Evolutionary conservation across 192 early-diverging fungal genomes (phyloP), one percentile per base, ranked within the genome.

Genomic region (Entophlyctis luteolus): DNA sequence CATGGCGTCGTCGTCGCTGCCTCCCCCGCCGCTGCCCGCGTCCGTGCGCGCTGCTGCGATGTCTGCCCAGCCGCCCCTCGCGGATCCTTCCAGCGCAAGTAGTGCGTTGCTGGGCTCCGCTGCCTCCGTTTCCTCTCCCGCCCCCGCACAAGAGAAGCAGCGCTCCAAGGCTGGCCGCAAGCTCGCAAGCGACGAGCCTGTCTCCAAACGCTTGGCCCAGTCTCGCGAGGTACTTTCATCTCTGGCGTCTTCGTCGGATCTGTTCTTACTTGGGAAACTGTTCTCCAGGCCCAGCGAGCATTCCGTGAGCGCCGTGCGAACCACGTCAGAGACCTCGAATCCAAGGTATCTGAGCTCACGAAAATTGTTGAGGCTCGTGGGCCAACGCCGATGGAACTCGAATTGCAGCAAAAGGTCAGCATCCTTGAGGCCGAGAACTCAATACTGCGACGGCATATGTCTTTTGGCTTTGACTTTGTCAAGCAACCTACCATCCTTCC

Each of bases 161-260:
- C 54, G 54, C 42, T 27, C 42, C 22, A 63, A 63, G 60, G 47
- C 60, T 2, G 60, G 60, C 18, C 28, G 79, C 20, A 81, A 81
- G 65, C 72, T 79, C 5, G 72, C 72, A 18, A 70, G 54, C 1
- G 70, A 60, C 23, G 72, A 73, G 50, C 79, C 79, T 3, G 46
- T 74, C 3, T 76, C 79, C 63, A 81, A 81, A 60, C 55, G 75
- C 2, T 73, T 78, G 3, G 79, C 79, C 18, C 79, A 81, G 67
- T 75, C 82, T 48, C 47, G 79, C 22, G 79, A 80, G 10, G 79
- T 77, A 0, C 75, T 74, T 28, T 56, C n/a, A n/a, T n/a, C n/a
- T n/a, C n/a, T n/a, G n/a, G 79, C 2, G 77, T 74, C 2, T 81
- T 81, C 38, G 32, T n/a, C 47, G 4, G 28, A 27, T 28, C 6